Base-by-base conservation (phyloP, 2,329 filamentous ascomycete species). In the Calonectria hongkongensis region DNA sequence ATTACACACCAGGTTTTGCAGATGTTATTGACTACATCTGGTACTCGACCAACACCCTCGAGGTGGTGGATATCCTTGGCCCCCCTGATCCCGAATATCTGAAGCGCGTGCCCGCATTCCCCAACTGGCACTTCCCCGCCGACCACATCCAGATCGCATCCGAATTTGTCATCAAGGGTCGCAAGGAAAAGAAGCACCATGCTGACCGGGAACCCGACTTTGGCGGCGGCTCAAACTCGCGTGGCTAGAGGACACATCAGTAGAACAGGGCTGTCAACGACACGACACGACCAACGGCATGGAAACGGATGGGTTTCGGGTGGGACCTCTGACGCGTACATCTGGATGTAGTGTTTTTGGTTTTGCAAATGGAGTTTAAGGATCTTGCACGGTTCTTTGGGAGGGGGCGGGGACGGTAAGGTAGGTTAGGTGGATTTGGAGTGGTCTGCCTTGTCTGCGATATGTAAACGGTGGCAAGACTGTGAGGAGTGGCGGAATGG, bases 11-110 rank as follows among this genome's bases (percentile, higher is more conserved):
- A 1, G 92, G 92, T n/a, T 99, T 98, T 85, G 91, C 92, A 65
- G 96, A 95, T 74, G 94, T 97, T 70, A 94, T 99, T 77, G 97
- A 99, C 83, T 98, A 98, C 84, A 95, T 99, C 80, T 98, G 96
- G 95, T 99, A 98, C 85, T 96, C 95, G 70, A 96, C 95, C 71
- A 98, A 97, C 84, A 92, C 94, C 27, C 88, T 98, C 54, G 94
- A 97, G 81, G 94, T 97, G 28, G 93, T 95, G 21, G 94, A 94
- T 66, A 85, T 98, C 66, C 92, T 98, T 4, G 96, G 96, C 36
- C 94, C 96, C 51, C 94, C 97, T 2, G 96, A 98, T 82, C 91
- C 92, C 75, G 91, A 94, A 33, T 97, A 98, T 82, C 91, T 98
- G 71, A 93, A 94, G 83, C 91, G 93, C 66, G 95, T 98, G 30